Conservation (phyloP, 805 yeast species). For the Grigorovia transvaalensis region DNA sequence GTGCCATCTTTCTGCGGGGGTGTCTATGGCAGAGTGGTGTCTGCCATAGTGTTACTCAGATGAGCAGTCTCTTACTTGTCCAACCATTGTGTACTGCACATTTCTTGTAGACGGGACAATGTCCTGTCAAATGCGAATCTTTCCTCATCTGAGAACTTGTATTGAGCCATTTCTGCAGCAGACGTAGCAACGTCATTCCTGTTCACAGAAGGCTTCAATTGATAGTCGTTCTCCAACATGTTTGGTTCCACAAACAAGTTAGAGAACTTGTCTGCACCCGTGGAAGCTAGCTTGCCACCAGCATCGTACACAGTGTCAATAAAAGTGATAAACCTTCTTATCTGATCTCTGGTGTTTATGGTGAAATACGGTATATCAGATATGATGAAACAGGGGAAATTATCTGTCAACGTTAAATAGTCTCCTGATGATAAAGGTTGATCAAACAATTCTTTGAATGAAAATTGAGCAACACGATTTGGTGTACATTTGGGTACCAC, state of each 20-base stretch:
- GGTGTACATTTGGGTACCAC: conserved; percentile 67
- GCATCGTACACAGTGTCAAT: conserved; percentile 92
- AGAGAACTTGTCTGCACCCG: conserved; percentile 77
- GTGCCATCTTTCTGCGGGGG: not conserved
- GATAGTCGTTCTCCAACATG: conserved; percentile 32
- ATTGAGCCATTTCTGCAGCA: conserved; percentile 37
- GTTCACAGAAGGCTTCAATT: conserved; percentile 15
- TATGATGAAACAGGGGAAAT: conserved; percentile 69
- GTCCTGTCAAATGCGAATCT: conserved; percentile 96
- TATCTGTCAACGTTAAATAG: conserved; percentile 69
- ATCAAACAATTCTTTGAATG: conserved; percentile 82
- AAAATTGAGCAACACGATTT: conserved; percentile 78
- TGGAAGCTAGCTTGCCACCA: conserved; percentile 78
- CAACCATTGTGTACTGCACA: conserved; percentile 91
- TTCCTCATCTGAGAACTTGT: conserved; percentile 85
- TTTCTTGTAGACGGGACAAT: conserved; percentile 77
- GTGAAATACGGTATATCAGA: conserved; percentile 88
- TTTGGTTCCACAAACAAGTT: conserved; percentile 81
- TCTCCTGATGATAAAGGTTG: conserved; percentile 88
- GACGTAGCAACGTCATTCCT: not conserved
- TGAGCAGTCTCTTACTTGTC: not conserved
- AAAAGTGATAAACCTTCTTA: conserved; percentile 87
- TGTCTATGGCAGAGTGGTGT: too few relatives aligned
- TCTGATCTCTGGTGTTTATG: conserved; percentile 66
- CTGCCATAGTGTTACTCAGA: not conserved